phyloP scores from a whole-genome alignment of 139 green algal genomes.

The Ettlia oleoabundans region DNA sequence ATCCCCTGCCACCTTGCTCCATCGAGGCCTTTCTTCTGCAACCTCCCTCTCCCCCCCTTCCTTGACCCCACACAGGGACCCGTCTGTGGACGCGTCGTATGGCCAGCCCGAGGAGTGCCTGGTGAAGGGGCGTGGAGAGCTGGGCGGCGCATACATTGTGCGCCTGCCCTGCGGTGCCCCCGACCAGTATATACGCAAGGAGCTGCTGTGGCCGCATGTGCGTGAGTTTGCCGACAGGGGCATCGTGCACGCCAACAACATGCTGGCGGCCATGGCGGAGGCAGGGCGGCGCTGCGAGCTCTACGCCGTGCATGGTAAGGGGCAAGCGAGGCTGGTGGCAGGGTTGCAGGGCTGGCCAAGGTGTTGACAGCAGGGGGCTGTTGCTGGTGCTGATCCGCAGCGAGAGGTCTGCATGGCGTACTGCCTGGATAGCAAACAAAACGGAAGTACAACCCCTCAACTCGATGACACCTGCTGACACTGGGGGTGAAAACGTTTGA shows the following conservation, averaged over 20 bases:
- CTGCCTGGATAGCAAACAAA: too few species aligned
- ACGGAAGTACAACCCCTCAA: too few species aligned
- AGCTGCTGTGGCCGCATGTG: constrained; percentile 92
- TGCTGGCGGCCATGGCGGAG: constrained; percentile 63
- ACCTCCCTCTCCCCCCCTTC: too few species aligned
- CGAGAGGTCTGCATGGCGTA: too few species aligned
- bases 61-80: constrained; percentile 33
- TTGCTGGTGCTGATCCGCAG: too few species aligned
- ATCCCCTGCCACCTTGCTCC: too few species aligned
- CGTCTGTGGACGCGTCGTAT: constrained; percentile 77
- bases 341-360: too few species aligned
- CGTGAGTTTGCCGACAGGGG: constrained; percentile 90
- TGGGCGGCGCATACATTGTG: constrained; percentile 90
- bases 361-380: background rate
- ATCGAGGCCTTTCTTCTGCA: too few species aligned
- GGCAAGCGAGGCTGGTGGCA: background rate
- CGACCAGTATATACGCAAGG: constrained; percentile 84
- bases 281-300: constrained; percentile 68
- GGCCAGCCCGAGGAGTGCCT: constrained; percentile 81
- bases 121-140: constrained; percentile 40
- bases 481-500: too few species aligned
- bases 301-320: constrained; percentile 79
- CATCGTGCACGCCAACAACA: constrained; percentile 69
- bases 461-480: too few species aligned
- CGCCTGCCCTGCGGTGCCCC: constrained; percentile 81